phyloP scores from a whole-genome alignment of 2,329 filamentous ascomycete genomes.

The Phyllosticta paracitricarpa region DNA sequence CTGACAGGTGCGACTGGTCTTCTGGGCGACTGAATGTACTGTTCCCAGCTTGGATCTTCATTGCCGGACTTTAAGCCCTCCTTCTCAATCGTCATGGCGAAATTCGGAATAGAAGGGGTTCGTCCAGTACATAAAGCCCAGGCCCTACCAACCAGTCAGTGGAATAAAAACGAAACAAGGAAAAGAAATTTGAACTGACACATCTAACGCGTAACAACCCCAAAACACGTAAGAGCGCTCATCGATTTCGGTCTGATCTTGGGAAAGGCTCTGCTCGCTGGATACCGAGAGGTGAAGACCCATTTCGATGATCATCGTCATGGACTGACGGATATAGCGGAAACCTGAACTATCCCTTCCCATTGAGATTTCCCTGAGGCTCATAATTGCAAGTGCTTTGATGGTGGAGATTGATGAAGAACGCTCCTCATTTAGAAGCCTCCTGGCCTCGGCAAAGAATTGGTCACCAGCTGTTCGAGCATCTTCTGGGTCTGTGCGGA shows the following conservation, averaged over 20 bases:
- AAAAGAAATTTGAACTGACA: slow-evolving; percentile 23
- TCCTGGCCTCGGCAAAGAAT: slow-evolving; percentile 61
- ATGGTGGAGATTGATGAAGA: slow-evolving; percentile 59
- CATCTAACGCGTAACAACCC: slow-evolving; percentile 41
- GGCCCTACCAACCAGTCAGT: slow-evolving; percentile 18
- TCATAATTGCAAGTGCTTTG: slow-evolving; percentile 68
- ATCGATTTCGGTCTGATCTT: slow-evolving; percentile 34
- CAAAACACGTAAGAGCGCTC: slow-evolving; percentile 44
- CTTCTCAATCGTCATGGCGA: slow-evolving; percentile 40
- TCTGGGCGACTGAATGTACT: background rate
- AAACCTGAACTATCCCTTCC: slow-evolving; percentile 64
- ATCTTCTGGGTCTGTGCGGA: slow-evolving; percentile 52
- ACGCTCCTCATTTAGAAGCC: slow-evolving; percentile 48
- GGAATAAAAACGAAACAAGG: slow-evolving; percentile 35
- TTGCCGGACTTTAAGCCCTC: slow-evolving; percentile 19
- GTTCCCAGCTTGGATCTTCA: background rate
- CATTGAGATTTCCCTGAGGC: slow-evolving; percentile 55
- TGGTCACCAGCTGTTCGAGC: slow-evolving; percentile 59
- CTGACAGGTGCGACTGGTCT: background rate
- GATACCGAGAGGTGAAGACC: slow-evolving; percentile 46
- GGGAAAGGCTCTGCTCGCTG: background rate
- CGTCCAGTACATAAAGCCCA: slow-evolving; percentile 39
- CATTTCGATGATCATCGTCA: slow-evolving; percentile 62
- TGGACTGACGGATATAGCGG: slow-evolving; percentile 62
- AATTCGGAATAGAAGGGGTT: slow-evolving; percentile 37